Conservation (phyloP, 1,139 yeast species). For the Geotrichum fermentans region DNA sequence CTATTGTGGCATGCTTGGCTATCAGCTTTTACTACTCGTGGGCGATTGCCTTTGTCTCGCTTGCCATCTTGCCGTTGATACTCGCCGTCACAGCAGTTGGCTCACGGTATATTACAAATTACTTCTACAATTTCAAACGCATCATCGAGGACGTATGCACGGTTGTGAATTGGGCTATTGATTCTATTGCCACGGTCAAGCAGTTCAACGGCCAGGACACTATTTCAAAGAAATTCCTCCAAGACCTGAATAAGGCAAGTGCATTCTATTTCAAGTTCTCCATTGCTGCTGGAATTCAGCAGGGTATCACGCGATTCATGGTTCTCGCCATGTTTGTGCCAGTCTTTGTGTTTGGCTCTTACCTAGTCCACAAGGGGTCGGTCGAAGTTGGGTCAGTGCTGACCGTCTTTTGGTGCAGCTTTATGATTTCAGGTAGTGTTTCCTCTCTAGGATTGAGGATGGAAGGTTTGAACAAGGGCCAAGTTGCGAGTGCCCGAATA, state of each 20-base stretch:
- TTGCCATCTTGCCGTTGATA: constrained; percentile 70
- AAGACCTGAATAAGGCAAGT: constrained; percentile 44
- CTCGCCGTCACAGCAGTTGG: constrained; percentile 47
- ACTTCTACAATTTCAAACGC: constrained; percentile 55
- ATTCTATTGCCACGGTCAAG: constrained; percentile 56
- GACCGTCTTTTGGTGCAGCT: constrained; percentile 78
- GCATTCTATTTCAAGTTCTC: constrained; percentile 46
- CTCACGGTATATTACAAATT: constrained; percentile 49
- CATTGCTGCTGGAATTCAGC: constrained; percentile 51
- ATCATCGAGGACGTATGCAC: constrained; percentile 55
- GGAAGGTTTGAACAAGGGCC: constrained; percentile 30
- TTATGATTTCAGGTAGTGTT: constrained; percentile 60
- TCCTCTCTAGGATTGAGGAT: constrained; percentile 27
- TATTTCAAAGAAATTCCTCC: constrained; percentile 48
- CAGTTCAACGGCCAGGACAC: constrained; percentile 51
- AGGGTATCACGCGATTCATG: constrained; percentile 53
- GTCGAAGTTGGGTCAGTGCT: constrained; percentile 59
- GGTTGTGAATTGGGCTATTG: constrained; percentile 64
- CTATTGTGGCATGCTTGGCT: constrained; percentile 53
- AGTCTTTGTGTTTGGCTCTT: constrained; percentile 85
- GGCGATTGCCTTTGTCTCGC: constrained; percentile 70
- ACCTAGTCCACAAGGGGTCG: constrained; percentile 51
- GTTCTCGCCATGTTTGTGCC: constrained; percentile 76
- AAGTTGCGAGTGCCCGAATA: constrained; percentile 25
- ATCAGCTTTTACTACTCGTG: constrained; percentile 77